These are phyloP conservation scores for Magnolia kwangsiensis DNA, from an alignment of 164 flowering plant species.

Conservation along the genomic window DNA sequence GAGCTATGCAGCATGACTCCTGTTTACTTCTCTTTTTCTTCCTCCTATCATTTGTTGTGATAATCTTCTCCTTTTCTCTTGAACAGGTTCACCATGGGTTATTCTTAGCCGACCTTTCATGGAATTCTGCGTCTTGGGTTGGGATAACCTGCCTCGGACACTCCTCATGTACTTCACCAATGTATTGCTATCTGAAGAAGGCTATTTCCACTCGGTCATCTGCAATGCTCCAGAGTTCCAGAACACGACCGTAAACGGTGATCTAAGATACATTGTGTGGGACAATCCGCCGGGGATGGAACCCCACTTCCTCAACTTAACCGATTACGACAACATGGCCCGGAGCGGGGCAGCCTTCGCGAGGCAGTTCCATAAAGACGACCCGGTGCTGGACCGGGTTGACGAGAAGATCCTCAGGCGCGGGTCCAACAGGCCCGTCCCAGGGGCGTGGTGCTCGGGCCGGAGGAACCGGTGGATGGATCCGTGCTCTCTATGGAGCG, in stretches of 20 bases:
- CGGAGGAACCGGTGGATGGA: conserved; percentile 52
- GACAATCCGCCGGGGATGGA: conserved; percentile 93
- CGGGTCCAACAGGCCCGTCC: conserved; percentile 37
- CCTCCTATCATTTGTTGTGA: neutral
- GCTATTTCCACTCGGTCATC: conserved; percentile 79
- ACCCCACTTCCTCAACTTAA: conserved; percentile 56
- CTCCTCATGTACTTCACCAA: conserved; percentile 86
- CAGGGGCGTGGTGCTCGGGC: conserved; percentile 87
- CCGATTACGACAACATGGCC: conserved; percentile 62
- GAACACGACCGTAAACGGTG: conserved; percentile 75
- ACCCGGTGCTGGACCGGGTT: conserved; percentile 58
- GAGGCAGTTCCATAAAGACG: conserved; percentile 62
- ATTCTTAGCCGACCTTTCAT: conserved; percentile 70
- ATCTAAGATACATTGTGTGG: conserved; percentile 79
- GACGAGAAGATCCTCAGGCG: conserved; percentile 71
- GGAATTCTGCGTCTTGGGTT: conserved; percentile 79
- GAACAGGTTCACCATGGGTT: conserved; percentile 92
- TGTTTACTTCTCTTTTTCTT: neutral
- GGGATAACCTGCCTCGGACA: conserved; percentile 92
- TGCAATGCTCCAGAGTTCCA: conserved; percentile 83
- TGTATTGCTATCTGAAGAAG: conserved; percentile 68
- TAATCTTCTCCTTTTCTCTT: conserved; percentile 3
- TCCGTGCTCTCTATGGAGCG: conserved; percentile 85
- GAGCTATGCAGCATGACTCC: neutral
- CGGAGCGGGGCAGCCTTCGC: conserved; percentile 92